phyloP scores from a whole-genome alignment of 2,329 filamentous ascomycete genomes.

The Fusarium sp. region DNA sequence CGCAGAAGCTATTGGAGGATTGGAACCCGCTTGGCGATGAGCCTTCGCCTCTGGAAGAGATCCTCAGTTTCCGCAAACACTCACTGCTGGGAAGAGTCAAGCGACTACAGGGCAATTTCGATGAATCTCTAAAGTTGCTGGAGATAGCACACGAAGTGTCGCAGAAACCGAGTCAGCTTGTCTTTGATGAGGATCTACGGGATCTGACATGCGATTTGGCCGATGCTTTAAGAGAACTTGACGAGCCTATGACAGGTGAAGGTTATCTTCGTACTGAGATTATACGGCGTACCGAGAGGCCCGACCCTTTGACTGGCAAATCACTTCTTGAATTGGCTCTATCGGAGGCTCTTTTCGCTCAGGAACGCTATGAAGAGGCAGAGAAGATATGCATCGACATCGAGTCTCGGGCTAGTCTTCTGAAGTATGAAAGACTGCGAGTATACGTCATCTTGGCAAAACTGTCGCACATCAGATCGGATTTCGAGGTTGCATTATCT shows the following conservation, averaged over 20 bases:
- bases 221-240: constrained; percentile 33
- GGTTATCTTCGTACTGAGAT: constrained; percentile 28
- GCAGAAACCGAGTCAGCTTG: constrained; percentile 5
- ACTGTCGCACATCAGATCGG: constrained; percentile 28
- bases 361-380: constrained; percentile 26
- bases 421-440: constrained; percentile 36
- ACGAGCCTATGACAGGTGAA: constrained; percentile 24
- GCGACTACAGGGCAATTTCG: constrained; percentile 30
- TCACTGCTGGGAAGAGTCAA: constrained; percentile 33
- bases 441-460: constrained; percentile 32
- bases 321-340: constrained; percentile 32
- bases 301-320: constrained; percentile 21
- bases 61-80: constrained; percentile 31
- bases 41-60: constrained; percentile 23
- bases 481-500: constrained; percentile 27
- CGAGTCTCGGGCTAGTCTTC: constrained; percentile 18
- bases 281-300: constrained; percentile 9
- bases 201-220: constrained; percentile 37
- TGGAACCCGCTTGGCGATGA: constrained; percentile 24
- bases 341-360: constrained; percentile 34
- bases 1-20: constrained; percentile 24
- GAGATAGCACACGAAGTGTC: constrained; percentile 9
- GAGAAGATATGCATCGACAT: constrained; percentile 27
- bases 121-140: constrained; percentile 16
- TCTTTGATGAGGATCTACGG: constrained; percentile 35